Conservation (phyloP, 1,139 yeast species). For the Kurtzmaniella quercitrusa region DNA sequence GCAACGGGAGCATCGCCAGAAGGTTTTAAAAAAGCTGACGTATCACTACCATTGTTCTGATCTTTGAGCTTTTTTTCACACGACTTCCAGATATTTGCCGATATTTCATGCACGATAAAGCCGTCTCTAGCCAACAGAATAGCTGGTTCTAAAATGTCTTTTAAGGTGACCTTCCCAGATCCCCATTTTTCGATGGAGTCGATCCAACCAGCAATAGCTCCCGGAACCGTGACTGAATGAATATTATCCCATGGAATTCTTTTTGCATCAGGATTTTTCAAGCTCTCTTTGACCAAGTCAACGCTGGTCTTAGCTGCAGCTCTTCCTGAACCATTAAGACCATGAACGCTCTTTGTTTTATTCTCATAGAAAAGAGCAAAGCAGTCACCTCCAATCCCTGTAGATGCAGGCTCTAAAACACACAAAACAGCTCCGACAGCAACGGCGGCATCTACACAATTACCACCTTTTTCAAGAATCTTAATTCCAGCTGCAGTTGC, state of each 20-base stretch:
- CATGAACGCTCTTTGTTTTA: constrained; percentile 48
- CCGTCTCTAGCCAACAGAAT: constrained; percentile 68
- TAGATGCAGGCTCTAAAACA: constrained; percentile 71
- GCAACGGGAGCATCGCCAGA: constrained; percentile 43
- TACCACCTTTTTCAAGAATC: constrained; percentile 68
- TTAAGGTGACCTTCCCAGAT: constrained; percentile 58
- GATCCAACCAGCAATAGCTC: constrained; percentile 74
- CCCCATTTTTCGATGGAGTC: constrained; percentile 73
- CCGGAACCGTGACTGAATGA: constrained; percentile 68
- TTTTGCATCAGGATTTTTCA: constrained; percentile 36
- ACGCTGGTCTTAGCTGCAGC: constrained; percentile 52
- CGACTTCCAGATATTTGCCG: constrained; percentile 51
- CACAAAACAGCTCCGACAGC: constrained; percentile 76
- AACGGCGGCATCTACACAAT: constrained; percentile 77
- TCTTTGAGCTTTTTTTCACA: constrained; percentile 33
- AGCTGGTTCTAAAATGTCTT: constrained; percentile 64
- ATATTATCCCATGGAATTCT: constrained; percentile 48
- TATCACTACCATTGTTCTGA: constrained; percentile 27
- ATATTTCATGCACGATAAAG: constrained; percentile 57
- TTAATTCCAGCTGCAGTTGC: constrained; percentile 74
- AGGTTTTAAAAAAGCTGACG: constrained; percentile 32
- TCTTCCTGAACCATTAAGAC: constrained; percentile 76
- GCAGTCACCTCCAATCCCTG: constrained; percentile 84
- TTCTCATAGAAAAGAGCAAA: constrained; percentile 62
- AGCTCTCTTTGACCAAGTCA: constrained; percentile 44